phyloP scores from a whole-genome alignment of 805 yeast genomes.

The Candida endomychidarum region DNA sequence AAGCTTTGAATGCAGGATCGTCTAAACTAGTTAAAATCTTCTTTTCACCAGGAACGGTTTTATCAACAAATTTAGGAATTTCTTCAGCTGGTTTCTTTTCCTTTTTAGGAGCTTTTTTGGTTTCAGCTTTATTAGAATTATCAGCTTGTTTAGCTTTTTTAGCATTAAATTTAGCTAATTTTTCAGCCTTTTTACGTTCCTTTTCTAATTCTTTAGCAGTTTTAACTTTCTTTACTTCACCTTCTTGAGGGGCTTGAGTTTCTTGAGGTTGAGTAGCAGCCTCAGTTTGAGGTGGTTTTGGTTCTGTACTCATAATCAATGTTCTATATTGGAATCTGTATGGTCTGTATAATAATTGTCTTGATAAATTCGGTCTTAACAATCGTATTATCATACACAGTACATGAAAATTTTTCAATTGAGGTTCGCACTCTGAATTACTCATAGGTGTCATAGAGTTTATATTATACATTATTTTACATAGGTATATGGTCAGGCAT shows the following conservation, averaged over 20 bases:
- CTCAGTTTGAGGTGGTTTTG: too few relatives aligned
- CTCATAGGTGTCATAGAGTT: too few relatives aligned
- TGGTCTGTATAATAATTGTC: slow-evolving; percentile 5
- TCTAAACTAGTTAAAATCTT: slow-evolving; percentile 83
- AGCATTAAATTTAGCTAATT: slow-evolving; percentile 83
- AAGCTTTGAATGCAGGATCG: slow-evolving; percentile 91
- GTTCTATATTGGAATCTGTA: not conserved
- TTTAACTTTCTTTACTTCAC: slow-evolving; percentile 46
- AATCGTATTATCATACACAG: slow-evolving; percentile 13
- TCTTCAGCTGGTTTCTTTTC: slow-evolving; percentile 69
- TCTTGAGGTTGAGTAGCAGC: slow-evolving; percentile 7
- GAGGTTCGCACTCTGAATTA: too few relatives aligned
- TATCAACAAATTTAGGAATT: slow-evolving; percentile 81
- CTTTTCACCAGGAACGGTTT: slow-evolving; percentile 87
- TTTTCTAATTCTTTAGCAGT: slow-evolving; percentile 82
- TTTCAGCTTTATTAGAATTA: slow-evolving; percentile 30
- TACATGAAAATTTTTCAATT: slow-evolving; percentile 11
- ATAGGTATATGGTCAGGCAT: too few relatives aligned
- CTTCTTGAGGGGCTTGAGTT: slow-evolving; percentile 2
- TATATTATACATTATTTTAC: too few relatives aligned
- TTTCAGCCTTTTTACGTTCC: slow-evolving; percentile 85
- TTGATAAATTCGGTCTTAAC: slow-evolving; percentile 8
- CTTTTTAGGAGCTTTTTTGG: slow-evolving; percentile 50
- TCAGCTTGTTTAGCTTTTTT: slow-evolving; percentile 64
- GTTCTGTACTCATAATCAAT: slow-evolving; percentile 15